Evolutionary conservation across 371 early-diverging fungal genomes (phyloP).

Genomic region (Fennellomyces sp.): DNA sequence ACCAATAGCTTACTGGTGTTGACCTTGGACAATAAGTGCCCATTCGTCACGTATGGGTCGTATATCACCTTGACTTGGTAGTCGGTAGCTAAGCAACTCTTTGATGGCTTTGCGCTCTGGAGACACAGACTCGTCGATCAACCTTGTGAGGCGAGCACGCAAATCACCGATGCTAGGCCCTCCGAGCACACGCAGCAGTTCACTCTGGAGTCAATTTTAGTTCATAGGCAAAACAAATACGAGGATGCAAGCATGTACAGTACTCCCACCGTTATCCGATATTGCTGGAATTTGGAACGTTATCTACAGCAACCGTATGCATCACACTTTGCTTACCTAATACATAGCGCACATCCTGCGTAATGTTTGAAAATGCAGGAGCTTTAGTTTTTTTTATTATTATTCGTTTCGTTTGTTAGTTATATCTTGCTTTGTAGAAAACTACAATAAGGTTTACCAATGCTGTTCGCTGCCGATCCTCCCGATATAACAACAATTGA

Average conservation of each 20-base stretch:
- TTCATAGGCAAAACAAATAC: not conserved
- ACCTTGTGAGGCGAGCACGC: slow-evolving; percentile 58
- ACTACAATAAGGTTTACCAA: too few species aligned
- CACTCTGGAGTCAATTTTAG: slow-evolving; percentile 27
- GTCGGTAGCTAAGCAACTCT: slow-evolving; percentile 63
- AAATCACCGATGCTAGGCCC: slow-evolving; percentile 75
- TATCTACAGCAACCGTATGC: too few species aligned
- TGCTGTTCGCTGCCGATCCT: too few species aligned
- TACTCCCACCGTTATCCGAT: slow-evolving; percentile 63
- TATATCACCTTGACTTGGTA: slow-evolving; percentile 52
- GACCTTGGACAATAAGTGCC: slow-evolving; percentile 67
- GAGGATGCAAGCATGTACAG: slow-evolving; percentile 17
- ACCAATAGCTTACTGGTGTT: slow-evolving; percentile 58
- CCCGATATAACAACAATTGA: too few species aligned
- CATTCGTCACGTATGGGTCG: slow-evolving; percentile 61
- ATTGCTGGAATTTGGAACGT: slow-evolving; percentile 62
- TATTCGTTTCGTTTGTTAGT: too few species aligned
- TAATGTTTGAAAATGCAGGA: slow-evolving; percentile 47
- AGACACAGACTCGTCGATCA: slow-evolving; percentile 47
- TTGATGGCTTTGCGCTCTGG: slow-evolving; percentile 56
- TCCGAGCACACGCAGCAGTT: slow-evolving; percentile 65
- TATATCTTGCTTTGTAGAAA: too few species aligned
- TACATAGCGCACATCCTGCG: slow-evolving; percentile 61
- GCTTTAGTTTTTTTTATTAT: too few species aligned
- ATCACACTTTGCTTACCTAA: too few species aligned